Conservation (phyloP, 2,329 filamentous ascomycete genomes). For the Colletotrichum viniferum region DNA sequence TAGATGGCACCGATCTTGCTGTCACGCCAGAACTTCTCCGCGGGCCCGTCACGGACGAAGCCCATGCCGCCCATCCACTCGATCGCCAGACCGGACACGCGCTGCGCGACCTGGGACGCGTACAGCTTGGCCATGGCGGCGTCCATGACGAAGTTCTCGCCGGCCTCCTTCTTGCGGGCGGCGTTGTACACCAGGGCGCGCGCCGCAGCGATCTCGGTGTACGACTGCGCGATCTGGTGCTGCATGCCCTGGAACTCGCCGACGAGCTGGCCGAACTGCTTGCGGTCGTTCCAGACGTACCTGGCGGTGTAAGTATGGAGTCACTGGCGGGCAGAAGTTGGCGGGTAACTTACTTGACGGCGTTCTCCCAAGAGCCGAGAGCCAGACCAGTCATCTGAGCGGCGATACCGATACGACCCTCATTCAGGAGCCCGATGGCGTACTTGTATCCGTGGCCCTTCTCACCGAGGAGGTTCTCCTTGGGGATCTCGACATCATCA, state of each 20-base stretch:
- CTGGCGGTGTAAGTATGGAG: constrained; percentile 34
- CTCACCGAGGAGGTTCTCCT: constrained; percentile 85
- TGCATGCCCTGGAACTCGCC: constrained; percentile 99
- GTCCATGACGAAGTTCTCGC: constrained; percentile 92
- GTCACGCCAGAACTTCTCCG: constrained; percentile 97
- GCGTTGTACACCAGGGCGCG: constrained; percentile 95
- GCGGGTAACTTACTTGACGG: constrained; percentile 64
- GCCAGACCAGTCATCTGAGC: constrained; percentile 98
- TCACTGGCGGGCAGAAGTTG: too few relatives aligned
- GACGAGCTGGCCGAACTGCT: constrained; percentile 92
- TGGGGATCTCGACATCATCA: constrained; percentile 91
- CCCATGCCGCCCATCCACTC: constrained; percentile 99
- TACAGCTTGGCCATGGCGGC: constrained; percentile 99
- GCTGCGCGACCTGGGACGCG: constrained; percentile 88
- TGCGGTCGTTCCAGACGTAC: constrained; percentile 98
- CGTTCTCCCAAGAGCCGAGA: constrained; percentile 93
- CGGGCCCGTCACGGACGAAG: constrained; percentile 93
- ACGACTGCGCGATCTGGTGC: constrained; percentile 96
- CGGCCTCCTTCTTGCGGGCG: constrained; percentile 96
- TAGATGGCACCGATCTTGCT: constrained; percentile 99
- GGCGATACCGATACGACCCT: constrained; percentile 96
- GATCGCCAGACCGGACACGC: constrained; percentile 82
- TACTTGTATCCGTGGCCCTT: constrained; percentile 97
- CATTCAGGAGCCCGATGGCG: constrained; percentile 91
- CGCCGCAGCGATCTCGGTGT: constrained; percentile 90